These are phyloP conservation scores for Trichophyton schoenleinii DNA, from an alignment of 2,329 filamentous ascomycete genomes.

Conservation along the genomic window DNA sequence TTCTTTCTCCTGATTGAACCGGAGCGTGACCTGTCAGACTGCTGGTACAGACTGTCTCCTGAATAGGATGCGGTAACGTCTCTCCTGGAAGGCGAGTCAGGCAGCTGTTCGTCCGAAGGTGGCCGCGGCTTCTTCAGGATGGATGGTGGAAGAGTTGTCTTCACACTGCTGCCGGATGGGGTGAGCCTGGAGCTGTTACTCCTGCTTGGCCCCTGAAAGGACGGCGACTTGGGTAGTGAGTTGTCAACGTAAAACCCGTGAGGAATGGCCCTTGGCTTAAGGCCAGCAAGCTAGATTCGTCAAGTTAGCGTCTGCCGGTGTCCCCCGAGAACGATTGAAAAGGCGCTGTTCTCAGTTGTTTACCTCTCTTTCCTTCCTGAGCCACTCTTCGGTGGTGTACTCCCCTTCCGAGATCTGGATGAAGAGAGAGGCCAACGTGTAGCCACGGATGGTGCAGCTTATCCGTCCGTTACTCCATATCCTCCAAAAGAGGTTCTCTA, in stretches of 20 bases:
- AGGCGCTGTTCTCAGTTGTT: background rate
- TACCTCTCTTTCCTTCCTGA: conserved; percentile 11
- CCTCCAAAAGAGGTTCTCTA: conserved; percentile 44
- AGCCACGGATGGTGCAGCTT: conserved; percentile 25
- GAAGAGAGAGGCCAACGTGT: conserved; percentile 33
- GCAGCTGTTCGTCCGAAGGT: conserved; percentile 20
- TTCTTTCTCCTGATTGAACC: conserved; percentile 4
- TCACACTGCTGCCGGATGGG: conserved; percentile 6
- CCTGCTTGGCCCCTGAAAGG: conserved; percentile 3
- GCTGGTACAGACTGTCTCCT: background rate
- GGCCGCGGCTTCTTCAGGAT: conserved; percentile 31
- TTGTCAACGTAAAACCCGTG: background rate
- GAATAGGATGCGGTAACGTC: background rate
- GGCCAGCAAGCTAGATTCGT: background rate
- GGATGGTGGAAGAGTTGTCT: conserved; percentile 21
- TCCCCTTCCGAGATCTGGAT: conserved; percentile 30
- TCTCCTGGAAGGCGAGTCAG: conserved; percentile 13
- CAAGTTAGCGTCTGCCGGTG: background rate
- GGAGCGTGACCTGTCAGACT: background rate
- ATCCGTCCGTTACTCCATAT: conserved; percentile 36
- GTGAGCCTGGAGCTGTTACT: background rate
- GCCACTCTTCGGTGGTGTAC: conserved; percentile 9
- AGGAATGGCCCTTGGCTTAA: background rate
- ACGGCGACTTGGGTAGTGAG: background rate
- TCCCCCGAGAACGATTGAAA: background rate